Evolutionary conservation across 202 grass and related monocot genomes (phyloP).

Genomic region (Carex sylvatica): DNA sequence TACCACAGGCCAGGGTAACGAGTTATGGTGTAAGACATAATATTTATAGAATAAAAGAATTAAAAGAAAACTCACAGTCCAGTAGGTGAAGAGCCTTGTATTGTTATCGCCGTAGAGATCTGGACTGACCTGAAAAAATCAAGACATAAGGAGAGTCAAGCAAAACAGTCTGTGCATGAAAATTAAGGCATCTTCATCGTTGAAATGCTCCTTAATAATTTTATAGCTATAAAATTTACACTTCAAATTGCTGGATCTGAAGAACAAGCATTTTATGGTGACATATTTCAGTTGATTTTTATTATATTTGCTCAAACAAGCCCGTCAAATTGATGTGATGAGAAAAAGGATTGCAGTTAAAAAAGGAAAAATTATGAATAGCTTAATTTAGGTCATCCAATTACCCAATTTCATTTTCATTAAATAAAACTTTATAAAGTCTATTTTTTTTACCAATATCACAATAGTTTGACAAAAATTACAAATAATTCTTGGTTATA

Average conservation of each 20-base stretch:
- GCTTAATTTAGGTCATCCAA: too few relatives aligned
- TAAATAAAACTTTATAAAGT: too few relatives aligned
- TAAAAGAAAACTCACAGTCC: slow-evolving; percentile 63
- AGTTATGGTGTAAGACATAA: not conserved
- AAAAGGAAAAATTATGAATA: too few relatives aligned
- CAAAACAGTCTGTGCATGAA: not conserved
- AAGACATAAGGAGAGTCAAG: slow-evolving; percentile 5
- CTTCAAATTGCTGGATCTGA: not conserved
- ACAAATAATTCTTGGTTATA: not conserved
- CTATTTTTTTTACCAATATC: not conserved
- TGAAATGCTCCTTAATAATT: slow-evolving; percentile 1
- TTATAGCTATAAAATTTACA: not conserved
- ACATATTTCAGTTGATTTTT: not conserved
- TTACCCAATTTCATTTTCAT: too few relatives aligned
- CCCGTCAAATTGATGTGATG: not conserved
- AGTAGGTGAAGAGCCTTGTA: slow-evolving; percentile 95
- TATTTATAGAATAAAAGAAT: not conserved
- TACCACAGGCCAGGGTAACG: not conserved
- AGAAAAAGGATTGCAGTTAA: not conserved
- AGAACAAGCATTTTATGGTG: not conserved
- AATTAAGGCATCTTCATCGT: not conserved
- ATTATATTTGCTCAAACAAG: not conserved
- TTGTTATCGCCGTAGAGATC: slow-evolving; percentile 97
- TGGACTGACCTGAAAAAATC: slow-evolving; percentile 81
- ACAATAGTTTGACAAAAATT: not conserved